phyloP scores from a whole-genome alignment of 2,329 filamentous ascomycete genomes.

The Fusarium annulatum region DNA sequence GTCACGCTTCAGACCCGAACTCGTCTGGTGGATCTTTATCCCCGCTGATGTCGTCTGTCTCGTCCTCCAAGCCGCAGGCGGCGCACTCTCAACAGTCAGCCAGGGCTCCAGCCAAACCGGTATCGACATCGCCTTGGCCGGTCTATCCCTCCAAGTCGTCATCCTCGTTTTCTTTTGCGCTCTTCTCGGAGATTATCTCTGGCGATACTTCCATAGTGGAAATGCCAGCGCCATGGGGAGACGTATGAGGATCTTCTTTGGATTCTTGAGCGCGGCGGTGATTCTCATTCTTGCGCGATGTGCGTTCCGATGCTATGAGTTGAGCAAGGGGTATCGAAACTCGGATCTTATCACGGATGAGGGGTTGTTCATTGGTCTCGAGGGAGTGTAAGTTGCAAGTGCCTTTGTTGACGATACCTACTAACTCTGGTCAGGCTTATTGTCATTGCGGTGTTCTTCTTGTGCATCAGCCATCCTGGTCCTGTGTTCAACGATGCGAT shows the following conservation, averaged over 20 bases:
- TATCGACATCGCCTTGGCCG: constrained; percentile 55
- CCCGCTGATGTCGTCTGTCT: constrained; percentile 66
- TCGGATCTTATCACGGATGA: constrained; percentile 65
- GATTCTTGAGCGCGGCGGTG: constrained; percentile 64
- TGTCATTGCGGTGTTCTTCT: constrained; percentile 49
- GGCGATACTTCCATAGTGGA: constrained; percentile 50
- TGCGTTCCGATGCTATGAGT: constrained; percentile 72
- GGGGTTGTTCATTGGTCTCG: constrained; percentile 63
- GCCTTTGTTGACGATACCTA: accelerated
- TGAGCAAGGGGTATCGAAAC: constrained; percentile 68
- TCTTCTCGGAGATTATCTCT: constrained; percentile 61
- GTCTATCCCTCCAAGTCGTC: constrained; percentile 68
- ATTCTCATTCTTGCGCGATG: constrained; percentile 70
- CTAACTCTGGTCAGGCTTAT: constrained; percentile 47
- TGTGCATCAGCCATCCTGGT: constrained; percentile 55
- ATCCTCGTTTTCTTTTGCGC: constrained; percentile 64
- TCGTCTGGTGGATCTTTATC: constrained; percentile 60
- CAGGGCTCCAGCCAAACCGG: constrained; percentile 57
- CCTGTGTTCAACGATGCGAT: constrained; percentile 39
- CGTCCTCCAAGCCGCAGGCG: constrained; percentile 65
- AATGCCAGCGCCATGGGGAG: constrained; percentile 27
- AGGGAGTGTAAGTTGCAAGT: constrained; percentile 56
- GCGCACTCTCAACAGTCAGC: constrained; percentile 60
- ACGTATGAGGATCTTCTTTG: constrained; percentile 58
- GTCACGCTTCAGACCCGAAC: constrained; percentile 54